Conservation (phyloP, 129 eudicot species). For the Tanacetum coccineum region DNA sequence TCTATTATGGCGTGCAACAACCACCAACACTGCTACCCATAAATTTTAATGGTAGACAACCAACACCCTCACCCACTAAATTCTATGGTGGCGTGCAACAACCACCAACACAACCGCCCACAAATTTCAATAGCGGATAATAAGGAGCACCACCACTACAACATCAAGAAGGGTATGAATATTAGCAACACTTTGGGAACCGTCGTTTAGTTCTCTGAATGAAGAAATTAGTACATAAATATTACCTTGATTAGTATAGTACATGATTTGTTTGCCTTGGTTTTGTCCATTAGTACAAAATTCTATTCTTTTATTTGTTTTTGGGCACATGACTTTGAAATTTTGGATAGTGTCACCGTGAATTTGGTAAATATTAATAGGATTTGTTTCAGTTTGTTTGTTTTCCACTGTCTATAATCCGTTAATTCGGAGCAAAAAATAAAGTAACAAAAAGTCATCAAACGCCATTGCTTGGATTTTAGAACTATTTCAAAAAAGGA, state of each 20-base stretch:
- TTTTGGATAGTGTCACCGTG: background rate
- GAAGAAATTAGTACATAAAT: conserved; percentile 1
- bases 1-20: no score
- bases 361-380: background rate
- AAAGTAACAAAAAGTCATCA: no score
- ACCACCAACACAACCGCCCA: no score
- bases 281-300: background rate
- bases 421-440: no score
- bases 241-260: background rate
- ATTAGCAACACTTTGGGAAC: background rate
- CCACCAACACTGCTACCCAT: no score
- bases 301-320: background rate
- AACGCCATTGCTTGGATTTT: no score
- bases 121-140: background rate
- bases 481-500: no score
- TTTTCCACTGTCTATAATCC: background rate
- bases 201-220: background rate
- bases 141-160: background rate
- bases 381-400: background rate
- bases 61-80: no score
- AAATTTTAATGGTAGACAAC: no score
- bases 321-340: background rate
- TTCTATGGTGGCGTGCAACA: no score
- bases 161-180: background rate
- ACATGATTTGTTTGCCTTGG: background rate